Conservation (phyloP, 306 rosid species). For the Lathyrus tuberosus region DNA sequence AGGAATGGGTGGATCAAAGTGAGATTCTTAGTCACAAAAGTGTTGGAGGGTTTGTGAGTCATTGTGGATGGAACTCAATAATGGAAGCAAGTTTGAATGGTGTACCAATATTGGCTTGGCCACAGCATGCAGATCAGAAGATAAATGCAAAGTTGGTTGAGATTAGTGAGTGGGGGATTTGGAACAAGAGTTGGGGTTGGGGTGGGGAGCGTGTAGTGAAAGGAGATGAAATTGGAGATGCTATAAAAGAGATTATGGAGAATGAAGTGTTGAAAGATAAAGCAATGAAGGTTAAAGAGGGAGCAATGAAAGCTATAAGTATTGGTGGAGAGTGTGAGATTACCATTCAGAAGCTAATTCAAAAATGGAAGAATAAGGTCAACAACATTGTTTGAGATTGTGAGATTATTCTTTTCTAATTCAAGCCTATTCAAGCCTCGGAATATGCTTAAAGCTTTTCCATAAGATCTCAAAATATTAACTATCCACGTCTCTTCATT, state of each 20-base stretch:
- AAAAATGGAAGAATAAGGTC: constrained; percentile 40
- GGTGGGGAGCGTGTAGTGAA: constrained; percentile 40
- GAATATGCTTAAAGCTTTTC: too few species aligned
- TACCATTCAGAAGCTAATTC: constrained; percentile 19
- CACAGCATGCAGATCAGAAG: constrained; percentile 60
- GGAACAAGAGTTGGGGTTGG: constrained; percentile 67
- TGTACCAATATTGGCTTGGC: constrained; percentile 62
- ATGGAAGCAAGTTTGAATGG: constrained; percentile 43
- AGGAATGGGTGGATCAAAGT: constrained; percentile 27
- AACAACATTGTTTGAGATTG: not conserved
- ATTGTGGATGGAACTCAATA: constrained; percentile 22
- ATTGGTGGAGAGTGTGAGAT: constrained; percentile 48
- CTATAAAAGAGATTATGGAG: constrained; percentile 57
- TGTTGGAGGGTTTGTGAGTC: constrained; percentile 21
- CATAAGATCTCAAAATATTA: too few species aligned
- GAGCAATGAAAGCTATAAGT: constrained; percentile 39
- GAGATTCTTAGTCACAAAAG: constrained; percentile 6
- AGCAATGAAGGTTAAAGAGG: constrained; percentile 41
- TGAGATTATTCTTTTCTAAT: not conserved
- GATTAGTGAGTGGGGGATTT: constrained; percentile 53
- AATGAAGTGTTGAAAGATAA: constrained; percentile 32
- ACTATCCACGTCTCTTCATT: too few species aligned
- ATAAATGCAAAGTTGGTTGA: constrained; percentile 53
- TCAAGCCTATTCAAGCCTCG: too few species aligned
- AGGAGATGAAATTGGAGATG: constrained; percentile 58